These are phyloP conservation scores for Myotisia sp. DNA, from an alignment of 2,329 filamentous ascomycete genomes.

Conservation along the genomic window DNA sequence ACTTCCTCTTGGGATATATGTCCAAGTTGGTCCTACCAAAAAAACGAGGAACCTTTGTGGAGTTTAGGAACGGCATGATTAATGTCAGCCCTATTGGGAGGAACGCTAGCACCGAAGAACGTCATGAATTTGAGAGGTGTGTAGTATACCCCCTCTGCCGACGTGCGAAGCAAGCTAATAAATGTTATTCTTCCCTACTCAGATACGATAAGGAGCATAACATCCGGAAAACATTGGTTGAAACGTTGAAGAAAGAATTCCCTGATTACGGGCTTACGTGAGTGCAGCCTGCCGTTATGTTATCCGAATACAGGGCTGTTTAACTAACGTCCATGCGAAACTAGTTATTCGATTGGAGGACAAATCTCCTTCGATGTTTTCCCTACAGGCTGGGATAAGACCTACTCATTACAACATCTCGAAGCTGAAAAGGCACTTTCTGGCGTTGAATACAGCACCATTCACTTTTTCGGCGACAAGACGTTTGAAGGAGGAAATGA, in stretches of 20 bases:
- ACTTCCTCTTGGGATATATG: conserved; percentile 47
- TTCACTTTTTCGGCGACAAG: conserved; percentile 99
- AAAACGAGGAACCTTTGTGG: conserved; percentile 53
- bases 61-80: conserved; percentile 53
- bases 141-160: conserved; percentile 9
- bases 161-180: no score
- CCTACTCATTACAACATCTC: conserved; percentile 80
- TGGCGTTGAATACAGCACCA: conserved; percentile 55
- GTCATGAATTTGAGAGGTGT: conserved; percentile 59
- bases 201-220: conserved; percentile 63
- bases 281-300: conserved; percentile 26
- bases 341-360: conserved; percentile 80
- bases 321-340: no score
- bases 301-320: no score
- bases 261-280: conserved; percentile 71
- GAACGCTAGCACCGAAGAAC: conserved; percentile 68
- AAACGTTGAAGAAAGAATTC: conserved; percentile 64
- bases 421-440: conserved; percentile 62
- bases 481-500: conserved; percentile 83
- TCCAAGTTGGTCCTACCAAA: conserved; percentile 46
- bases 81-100: conserved; percentile 53
- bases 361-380: conserved; percentile 99
- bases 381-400: conserved; percentile 96
- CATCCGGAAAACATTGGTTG: conserved; percentile 63
- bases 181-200: conserved; percentile 2